A percentile compares a stretch with the other conserved stretches of the same genome.
Conservation (phyloP, 345 rosid genomes). For the Citrus australasica region DNA sequence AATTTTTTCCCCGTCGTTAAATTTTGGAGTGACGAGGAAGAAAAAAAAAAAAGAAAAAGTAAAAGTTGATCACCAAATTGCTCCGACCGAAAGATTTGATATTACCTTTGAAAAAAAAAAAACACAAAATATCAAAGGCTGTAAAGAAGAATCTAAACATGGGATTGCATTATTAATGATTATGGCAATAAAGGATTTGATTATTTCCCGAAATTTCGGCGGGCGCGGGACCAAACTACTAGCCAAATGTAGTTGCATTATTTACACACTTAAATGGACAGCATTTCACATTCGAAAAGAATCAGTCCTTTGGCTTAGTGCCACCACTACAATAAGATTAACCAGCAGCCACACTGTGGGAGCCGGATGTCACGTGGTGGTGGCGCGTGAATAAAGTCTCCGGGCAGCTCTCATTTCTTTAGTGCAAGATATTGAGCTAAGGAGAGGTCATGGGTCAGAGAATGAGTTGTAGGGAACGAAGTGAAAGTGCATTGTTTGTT, state of each 20-base stretch:
- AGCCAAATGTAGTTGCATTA: background rate
- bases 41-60: background rate
- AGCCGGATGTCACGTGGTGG: background rate
- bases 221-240: conserved; percentile 23
- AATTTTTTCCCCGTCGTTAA: background rate
- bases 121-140: background rate
- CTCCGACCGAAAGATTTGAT: background rate
- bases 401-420: background rate
- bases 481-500: conserved; percentile 25
- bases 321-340: background rate
- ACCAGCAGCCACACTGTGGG: background rate
- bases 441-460: conserved; percentile 30
- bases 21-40: background rate
- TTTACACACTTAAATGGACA: background rate
- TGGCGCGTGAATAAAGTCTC: conserved; percentile 15
- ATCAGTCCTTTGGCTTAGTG: conserved; percentile 1
- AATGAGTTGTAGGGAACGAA: conserved; percentile 31
- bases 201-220: conserved; percentile 25
- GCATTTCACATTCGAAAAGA: background rate
- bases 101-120: background rate
- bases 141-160: background rate
- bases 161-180: background rate
- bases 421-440: background rate
- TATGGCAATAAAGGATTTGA: conserved; percentile 9
- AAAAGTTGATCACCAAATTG: background rate